Evolutionary conservation across 352 stramenopile genomes (phyloP), one percentile per base, ranked within the genome.

Genomic region (Globisporangium yorkense): DNA sequence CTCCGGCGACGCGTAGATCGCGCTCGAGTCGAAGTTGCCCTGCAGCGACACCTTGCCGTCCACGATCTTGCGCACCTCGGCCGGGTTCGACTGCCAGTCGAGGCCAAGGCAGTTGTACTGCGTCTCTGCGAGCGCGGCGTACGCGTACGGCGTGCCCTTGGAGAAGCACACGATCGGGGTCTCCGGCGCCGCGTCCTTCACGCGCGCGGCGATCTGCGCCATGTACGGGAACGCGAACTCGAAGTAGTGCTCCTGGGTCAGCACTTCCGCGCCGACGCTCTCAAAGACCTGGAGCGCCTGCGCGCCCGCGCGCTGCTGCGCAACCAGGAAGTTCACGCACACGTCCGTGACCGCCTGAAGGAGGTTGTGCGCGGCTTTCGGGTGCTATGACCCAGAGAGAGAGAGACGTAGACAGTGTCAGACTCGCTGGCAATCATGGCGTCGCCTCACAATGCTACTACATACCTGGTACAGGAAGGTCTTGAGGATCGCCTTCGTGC

Each of bases 241-340:
- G 59, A 96, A 87, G 68, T 97, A 99, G 66, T 98, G 85, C 43
- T 89, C 83, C 66, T 97, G 91, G 18, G 84, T 97, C 51, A 98
- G 72, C 74, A 97, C 96, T 61, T 93, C 85, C 2, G 96, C 97
- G 37, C 94, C 97, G 67, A 98, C 97, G 35, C 79, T 97, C 71
- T 99, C 97, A 68, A 99, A 99, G 10, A 99, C 81, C 73, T 99
- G 95, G 9, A 99, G 71, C 51, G 95, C 94, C 65, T 99, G 92
- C 4, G 94, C 95, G 48, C 97, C 96, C 10, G 89, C 91, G 51
- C 96, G 86, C 46, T 98, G 89, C 65, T 98, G 92, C 6, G 89
- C 93, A 16, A 96, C 70, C 72, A 99, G 81, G 69, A 99, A 99
- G 73, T 98, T 90, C 40, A 98, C 88, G 35, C 97, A 94, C 13